Base-by-base conservation (phyloP, 345 rosid species). In the Hypericum androsaemum region DNA sequence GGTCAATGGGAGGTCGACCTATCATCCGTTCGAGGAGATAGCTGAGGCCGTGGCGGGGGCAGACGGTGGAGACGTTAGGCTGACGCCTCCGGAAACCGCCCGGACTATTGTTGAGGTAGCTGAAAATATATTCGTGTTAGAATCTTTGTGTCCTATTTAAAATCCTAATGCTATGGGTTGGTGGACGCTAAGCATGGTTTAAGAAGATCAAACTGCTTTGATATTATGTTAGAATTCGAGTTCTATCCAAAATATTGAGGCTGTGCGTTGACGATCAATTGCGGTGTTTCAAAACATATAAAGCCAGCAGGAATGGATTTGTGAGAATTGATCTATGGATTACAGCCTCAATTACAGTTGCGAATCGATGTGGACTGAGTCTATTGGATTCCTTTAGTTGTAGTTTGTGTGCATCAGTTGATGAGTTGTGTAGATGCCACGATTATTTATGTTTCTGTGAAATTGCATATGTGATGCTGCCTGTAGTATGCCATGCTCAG, bases 21-120 rank as follows among this genome's bases (percentile, higher is more conserved):
- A 85, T 64, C 96, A 92, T 71, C 96, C 96, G 0, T 84, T 73
- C 54, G 98, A 92, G 80, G 95, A 85, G 14, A 71, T 92, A 42
- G 76, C 72, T 8, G 80, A 72, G 49, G 65, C 78, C 13, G 59
- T 58, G 3, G 74, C 80, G 12, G 64, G 63, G 4, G 32, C 32
- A 42, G 74, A 50, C 44, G 47, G 52, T 17, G 76, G 53, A 51
- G 85, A 74, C 39, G 78, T 77, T 12, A 68, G 64, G 59, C 96
- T 83, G 54, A 68, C 95, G 1, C 66, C 83, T 57, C 79, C 84
- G 39, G 96, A 92, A 78, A 83, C 78, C 47, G 64, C 81, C 43
- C 75, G 95, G 78, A 88, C 96, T 11, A 65, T 85, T 53, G 80
- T 85, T 8, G 94, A 92, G 98, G 98, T 92, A 83, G 78, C 56